phyloP scores from a whole-genome alignment of 306 rosid genomes.

The Glycyrrhiza uralensis region DNA sequence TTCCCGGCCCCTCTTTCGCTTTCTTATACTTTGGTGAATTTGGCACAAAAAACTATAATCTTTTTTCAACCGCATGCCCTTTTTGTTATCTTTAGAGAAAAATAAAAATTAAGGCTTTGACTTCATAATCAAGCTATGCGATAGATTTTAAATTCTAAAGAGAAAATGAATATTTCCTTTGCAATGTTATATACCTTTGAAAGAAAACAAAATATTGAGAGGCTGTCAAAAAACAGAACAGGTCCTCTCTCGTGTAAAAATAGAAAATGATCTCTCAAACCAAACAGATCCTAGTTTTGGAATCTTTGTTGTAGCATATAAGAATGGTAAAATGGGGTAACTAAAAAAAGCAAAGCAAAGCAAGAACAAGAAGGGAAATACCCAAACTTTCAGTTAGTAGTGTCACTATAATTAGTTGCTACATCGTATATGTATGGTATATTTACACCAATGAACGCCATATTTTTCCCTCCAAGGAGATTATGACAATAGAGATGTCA shows the following conservation, averaged over 20 bases:
- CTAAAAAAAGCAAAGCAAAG: not conserved
- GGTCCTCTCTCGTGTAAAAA: too few relatives aligned
- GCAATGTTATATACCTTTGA: not conserved
- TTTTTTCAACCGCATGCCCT: not conserved
- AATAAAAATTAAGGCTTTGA: slow-evolving; percentile 5
- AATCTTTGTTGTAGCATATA: not conserved
- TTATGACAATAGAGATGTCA: slow-evolving; percentile 64
- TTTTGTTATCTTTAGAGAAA: not conserved
- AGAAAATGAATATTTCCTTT: slow-evolving; percentile 3
- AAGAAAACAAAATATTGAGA: not conserved
- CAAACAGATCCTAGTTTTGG: too few relatives aligned
- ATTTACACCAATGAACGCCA: slow-evolving; percentile 69
- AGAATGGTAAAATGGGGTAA: not conserved
- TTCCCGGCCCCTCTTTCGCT: not conserved
- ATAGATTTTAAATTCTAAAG: not conserved
- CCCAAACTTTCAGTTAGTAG: not conserved
- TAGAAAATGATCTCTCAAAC: too few relatives aligned
- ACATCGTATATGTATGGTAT: not conserved
- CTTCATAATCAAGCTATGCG: slow-evolving; percentile 1
- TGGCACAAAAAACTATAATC: not conserved
- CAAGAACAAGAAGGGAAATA: not conserved
- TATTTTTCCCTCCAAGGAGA: slow-evolving; percentile 70
- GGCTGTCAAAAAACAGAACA: not conserved
- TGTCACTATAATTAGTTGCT: not conserved
- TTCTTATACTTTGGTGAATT: not conserved